Percentiles rank a stretch among this genome's conserved stretches.
Evolutionary conservation across 179 eudicot genomes (phyloP).

Genomic region (Vitellaria paradoxa): DNA sequence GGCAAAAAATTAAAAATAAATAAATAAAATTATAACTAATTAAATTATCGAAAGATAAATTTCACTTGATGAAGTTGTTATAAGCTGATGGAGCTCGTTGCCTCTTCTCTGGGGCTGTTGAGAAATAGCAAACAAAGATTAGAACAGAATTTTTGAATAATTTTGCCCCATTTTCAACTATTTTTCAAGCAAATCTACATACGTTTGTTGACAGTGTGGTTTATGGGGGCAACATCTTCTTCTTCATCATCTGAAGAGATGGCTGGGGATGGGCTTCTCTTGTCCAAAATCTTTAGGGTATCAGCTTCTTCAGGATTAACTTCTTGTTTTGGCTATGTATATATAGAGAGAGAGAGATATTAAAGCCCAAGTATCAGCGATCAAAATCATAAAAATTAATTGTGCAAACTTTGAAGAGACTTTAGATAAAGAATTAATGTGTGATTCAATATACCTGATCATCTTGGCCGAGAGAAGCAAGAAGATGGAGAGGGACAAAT

Average conservation of each 20-base stretch:
- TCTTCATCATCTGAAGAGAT: conserved; percentile 62
- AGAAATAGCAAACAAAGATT: neutral
- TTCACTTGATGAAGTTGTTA: conserved; percentile 29
- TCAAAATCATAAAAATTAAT: neutral
- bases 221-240: conserved; percentile 30
- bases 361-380: neutral
- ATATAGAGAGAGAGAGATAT: conserved; percentile 1
- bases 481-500: conserved; percentile 56
- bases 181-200: conserved; percentile 15
- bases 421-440: neutral
- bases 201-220: conserved; percentile 62
- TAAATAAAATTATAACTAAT: neutral
- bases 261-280: conserved; percentile 35
- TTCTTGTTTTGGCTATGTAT: conserved; percentile 20
- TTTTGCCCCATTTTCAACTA: neutral
- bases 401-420: neutral
- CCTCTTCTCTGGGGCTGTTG: conserved; percentile 82
- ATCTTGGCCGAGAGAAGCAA: conserved; percentile 47
- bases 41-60: neutral
- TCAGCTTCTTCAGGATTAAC: conserved; percentile 15
- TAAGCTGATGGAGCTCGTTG: conserved; percentile 86
- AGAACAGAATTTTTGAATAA: neutral
- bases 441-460: conserved; percentile 12
- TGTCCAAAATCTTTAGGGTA: conserved; percentile 26
- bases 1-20: neutral